These are phyloP conservation scores for Bruguiera gymnorhiza DNA, from an alignment of 345 rosid genomes.

Conservation along the genomic window DNA sequence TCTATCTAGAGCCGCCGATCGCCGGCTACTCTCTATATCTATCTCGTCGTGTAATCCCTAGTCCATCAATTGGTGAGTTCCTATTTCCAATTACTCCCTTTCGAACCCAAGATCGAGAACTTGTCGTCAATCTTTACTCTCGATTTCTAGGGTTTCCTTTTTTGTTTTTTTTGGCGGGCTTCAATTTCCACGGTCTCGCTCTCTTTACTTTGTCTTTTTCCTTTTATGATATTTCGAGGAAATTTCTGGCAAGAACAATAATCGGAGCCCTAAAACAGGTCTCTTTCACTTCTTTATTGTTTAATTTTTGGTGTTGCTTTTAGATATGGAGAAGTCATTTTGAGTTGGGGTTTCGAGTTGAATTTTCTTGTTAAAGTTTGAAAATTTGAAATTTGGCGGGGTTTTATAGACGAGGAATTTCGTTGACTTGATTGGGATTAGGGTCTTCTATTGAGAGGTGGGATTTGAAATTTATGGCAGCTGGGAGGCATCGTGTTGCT, in stretches of 20 bases:
- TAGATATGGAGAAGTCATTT: conserved; percentile 13
- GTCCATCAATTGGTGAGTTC: too few relatives aligned
- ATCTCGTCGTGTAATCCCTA: conserved; percentile 21
- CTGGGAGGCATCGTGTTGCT: conserved; percentile 68
- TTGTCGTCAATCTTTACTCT: not conserved
- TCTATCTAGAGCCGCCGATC: conserved; percentile 18
- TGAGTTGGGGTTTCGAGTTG: conserved; percentile 16
- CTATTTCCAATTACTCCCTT: not conserved
- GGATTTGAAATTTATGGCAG: conserved; percentile 51
- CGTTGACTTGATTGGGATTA: too few relatives aligned
- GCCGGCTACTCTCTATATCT: conserved; percentile 7
- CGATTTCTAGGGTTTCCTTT: conserved; percentile 6
- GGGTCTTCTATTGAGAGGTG: conserved; percentile 22
- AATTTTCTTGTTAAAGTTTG: not conserved
- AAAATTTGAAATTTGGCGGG: conserved; percentile 2
- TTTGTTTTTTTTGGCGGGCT: not conserved
- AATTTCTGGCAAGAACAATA: not conserved
- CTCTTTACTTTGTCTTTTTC: not conserved
- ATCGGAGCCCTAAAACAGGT: not conserved
- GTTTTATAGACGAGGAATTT: not conserved
- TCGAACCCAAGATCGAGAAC: too few relatives aligned
- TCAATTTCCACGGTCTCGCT: conserved; percentile 9
- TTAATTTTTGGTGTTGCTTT: conserved; percentile 10
- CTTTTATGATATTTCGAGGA: not conserved
- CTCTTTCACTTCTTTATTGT: not conserved